Evolutionary conservation across 2,329 filamentous ascomycete species (phyloP), one percentile per base, ranked within the genome.

Genomic region (Colletotrichum abscissum): DNA sequence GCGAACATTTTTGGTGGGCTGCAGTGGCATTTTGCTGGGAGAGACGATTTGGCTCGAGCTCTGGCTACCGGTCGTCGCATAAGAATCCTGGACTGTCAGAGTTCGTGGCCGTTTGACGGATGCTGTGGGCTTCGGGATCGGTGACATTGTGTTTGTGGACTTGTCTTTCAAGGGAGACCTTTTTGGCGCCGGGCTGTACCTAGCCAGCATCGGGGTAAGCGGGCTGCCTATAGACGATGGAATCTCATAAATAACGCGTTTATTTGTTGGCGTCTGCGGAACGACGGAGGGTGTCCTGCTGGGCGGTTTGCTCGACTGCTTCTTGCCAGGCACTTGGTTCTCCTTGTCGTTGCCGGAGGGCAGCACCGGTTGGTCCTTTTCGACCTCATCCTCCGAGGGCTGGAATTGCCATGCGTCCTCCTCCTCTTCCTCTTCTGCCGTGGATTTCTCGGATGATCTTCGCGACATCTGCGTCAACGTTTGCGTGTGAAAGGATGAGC

Each of bases 51-150:
- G 75, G 33, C 59, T 72, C 49, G 72, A 69, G 35, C 67, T 59
- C 12, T 73, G 75, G 30, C 63, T 69, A 55, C 71, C 72, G 1
- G 75, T 79, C 5, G 82, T 82, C 22, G 81, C 84, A 75, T 82
- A 87, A 9, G 86, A 87, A 69, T 88, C 86, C 63, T 86, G 80
- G 24, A 88, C 83, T 2, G 84, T 82, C n/a, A 84, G 74, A 7
- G 77, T 82, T 65, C 77, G 78, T 9, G 78, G 78, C 12, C 75
- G 71, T 56, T 80, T 81, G 7, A 74, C 67, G 11, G 66, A 63
- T 42, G 58, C 66, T 5, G 66, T 49, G 9, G 68, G 59, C 28
- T 71, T 67, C 11, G 66, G 67, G 12, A 72, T 57, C 30, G 74
- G 68, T 8, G 72, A 69, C 54, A 63, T 69, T 55, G 66, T 65